Conservation (phyloP, 768 basidiomycete species). For the Boletus sp. region DNA sequence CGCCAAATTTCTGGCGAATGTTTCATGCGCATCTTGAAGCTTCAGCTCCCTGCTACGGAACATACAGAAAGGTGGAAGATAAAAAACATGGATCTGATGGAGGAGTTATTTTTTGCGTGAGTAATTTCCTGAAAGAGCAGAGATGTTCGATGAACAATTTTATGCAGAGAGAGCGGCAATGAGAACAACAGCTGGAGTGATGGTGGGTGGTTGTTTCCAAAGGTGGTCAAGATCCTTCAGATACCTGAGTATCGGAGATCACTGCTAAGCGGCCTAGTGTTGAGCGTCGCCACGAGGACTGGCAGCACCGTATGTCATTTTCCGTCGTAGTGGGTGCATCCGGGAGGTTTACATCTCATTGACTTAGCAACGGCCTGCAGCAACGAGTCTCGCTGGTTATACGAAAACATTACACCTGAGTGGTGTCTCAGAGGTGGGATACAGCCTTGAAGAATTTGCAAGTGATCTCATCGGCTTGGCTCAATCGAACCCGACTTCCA, state of each 20-base stretch:
- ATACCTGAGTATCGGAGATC: conserved; percentile 58
- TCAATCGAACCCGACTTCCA: conserved; percentile 54
- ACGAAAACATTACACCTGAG: conserved; percentile 49
- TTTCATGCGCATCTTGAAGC: conserved; percentile 49
- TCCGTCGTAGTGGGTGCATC: conserved; percentile 6
- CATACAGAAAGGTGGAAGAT: conserved; percentile 51
- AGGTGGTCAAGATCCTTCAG: conserved; percentile 62
- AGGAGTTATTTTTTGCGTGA: conserved; percentile 54
- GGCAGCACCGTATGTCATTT: conserved; percentile 69
- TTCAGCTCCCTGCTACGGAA: conserved; percentile 42
- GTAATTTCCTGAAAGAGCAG: conserved; percentile 13
- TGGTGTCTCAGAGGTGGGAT: conserved; percentile 30
- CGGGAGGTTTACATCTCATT: conserved; percentile 16
- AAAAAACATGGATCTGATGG: conserved; percentile 45
- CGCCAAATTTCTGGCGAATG: conserved; percentile 74
- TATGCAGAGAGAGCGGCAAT: conserved; percentile 34
- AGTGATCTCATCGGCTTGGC: conserved; percentile 58
- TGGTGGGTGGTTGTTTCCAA: conserved; percentile 72
- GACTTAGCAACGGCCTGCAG: conserved; percentile 65
- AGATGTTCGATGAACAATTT: conserved; percentile 1
- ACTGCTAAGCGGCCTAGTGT: conserved; percentile 68
- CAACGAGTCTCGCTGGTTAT: conserved; percentile 59
- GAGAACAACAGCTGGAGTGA: conserved; percentile 59
- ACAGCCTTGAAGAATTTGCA: conserved; percentile 51
- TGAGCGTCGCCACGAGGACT: conserved; percentile 82